phyloP scores from a whole-genome alignment of 2,329 filamentous ascomycete species.

The Colletotrichum chrysophilum region DNA sequence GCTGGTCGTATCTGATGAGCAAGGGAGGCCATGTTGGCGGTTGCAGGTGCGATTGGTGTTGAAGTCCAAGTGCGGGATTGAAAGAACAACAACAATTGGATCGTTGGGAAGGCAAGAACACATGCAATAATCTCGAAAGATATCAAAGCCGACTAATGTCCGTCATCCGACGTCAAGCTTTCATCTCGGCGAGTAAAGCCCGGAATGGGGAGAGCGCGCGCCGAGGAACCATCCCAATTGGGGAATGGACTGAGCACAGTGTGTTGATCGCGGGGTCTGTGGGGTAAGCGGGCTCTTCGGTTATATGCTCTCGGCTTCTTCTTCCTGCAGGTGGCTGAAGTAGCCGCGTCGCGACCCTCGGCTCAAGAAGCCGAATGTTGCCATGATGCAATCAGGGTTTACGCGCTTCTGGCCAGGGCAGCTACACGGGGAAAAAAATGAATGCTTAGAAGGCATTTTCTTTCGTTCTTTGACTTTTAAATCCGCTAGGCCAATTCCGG shows the following conservation, averaged over 20 bases:
- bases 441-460: not conserved
- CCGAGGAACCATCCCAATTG: not conserved
- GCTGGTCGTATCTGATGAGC: not conserved
- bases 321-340: not conserved
- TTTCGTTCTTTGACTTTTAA: not conserved
- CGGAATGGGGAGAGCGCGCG: not conserved
- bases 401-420: not conserved
- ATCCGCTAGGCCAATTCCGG: rapidly evolving
- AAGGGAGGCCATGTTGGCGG: not conserved
- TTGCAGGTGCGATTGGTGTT: not conserved
- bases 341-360: not conserved
- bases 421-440: not conserved
- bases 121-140: not conserved
- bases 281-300: not conserved
- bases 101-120: not conserved
- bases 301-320: conserved; percentile 14
- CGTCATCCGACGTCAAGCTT: not conserved
- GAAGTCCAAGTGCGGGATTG: not conserved
- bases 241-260: not conserved
- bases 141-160: too few species aligned
- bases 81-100: not conserved
- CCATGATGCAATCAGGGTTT: not conserved
- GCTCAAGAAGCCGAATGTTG: not conserved
- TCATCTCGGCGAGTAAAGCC: not conserved
- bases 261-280: not conserved